Evolutionary conservation across 352 stramenopile species (phyloP).

Genomic region (Achlya hypogyna): DNA sequence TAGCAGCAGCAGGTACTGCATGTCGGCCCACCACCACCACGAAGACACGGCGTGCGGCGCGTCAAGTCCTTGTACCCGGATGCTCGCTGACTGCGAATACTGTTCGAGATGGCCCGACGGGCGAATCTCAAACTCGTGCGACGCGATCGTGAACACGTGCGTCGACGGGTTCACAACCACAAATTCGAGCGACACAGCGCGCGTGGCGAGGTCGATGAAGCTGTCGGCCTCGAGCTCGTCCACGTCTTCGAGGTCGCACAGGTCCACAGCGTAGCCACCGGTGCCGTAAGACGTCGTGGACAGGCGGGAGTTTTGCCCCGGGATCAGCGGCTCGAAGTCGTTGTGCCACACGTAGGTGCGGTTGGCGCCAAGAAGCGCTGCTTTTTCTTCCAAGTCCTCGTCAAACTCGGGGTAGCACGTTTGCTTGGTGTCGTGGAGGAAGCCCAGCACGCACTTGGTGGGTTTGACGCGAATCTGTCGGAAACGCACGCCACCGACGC

Average conservation of each 20-base stretch:
- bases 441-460: constrained; percentile 49
- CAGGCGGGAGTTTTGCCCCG: constrained; percentile 31
- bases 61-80: constrained; percentile 65
- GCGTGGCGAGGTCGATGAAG: constrained; percentile 69
- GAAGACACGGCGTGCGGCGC: neutral
- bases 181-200: constrained; percentile 78
- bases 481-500: constrained; percentile 67
- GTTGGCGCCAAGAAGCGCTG: constrained; percentile 29
- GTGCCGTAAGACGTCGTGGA: constrained; percentile 43
- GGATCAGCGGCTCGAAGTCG: constrained; percentile 37
- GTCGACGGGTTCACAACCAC: constrained; percentile 81
- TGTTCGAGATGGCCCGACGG: constrained; percentile 77
- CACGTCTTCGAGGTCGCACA: constrained; percentile 45
- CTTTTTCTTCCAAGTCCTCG: constrained; percentile 39
- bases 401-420: constrained; percentile 71
- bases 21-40: constrained; percentile 30
- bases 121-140: constrained; percentile 72
- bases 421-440: constrained; percentile 1
- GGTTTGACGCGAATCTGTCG: constrained; percentile 73
- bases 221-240: constrained; percentile 55
- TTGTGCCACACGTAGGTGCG: constrained; percentile 61
- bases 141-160: constrained; percentile 81
- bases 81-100: constrained; percentile 67
- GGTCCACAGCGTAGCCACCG: constrained; percentile 64
- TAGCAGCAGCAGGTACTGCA: constrained; percentile 58